A percentile compares a stretch with the other conserved stretches of the same genome.
These are phyloP conservation scores for Multifurca ochricompacta DNA, from an alignment of 768 basidiomycete species.

Conservation along the genomic window DNA sequence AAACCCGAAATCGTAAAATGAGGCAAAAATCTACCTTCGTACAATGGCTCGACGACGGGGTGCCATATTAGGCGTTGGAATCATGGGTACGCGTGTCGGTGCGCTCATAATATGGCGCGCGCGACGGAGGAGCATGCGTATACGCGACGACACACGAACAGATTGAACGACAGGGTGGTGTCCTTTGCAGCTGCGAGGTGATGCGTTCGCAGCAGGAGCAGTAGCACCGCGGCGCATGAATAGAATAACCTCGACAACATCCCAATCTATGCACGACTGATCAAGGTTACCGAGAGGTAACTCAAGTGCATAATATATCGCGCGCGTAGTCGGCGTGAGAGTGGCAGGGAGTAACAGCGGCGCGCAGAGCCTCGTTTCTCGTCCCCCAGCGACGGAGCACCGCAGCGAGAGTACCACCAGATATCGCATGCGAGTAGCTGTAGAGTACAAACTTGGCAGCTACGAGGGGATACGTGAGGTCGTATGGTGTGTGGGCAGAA, in stretches of 20 bases:
- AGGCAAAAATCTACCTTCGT: neutral
- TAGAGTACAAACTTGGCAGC: neutral
- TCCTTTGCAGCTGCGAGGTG: neutral
- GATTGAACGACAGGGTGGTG: neutral
- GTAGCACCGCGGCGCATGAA: neutral
- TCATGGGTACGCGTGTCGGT: neutral
- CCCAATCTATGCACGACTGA: constrained; percentile 2
- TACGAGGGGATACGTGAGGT: neutral
- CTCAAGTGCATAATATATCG: neutral
- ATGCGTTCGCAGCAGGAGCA: too few relatives aligned
- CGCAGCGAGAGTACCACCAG: neutral
- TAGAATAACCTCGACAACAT: neutral
- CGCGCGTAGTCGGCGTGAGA: neutral
- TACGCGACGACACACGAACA: neutral
- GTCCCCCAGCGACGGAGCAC: too few relatives aligned
- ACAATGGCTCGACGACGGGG: neutral
- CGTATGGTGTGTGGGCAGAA: neutral
- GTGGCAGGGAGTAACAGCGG: neutral
- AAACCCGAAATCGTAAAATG: too few relatives aligned
- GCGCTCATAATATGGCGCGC: neutral
- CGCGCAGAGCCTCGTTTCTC: neutral
- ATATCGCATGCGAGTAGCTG: constrained; percentile 6
- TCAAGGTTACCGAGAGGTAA: constrained; percentile 5
- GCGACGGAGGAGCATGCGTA: constrained; percentile 4
- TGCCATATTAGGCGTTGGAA: neutral